Percentiles rank a stretch among this genome's conserved stretches.
phyloP scores from a whole-genome alignment of 768 basidiomycete species.

The Suillus cothurnatus region DNA sequence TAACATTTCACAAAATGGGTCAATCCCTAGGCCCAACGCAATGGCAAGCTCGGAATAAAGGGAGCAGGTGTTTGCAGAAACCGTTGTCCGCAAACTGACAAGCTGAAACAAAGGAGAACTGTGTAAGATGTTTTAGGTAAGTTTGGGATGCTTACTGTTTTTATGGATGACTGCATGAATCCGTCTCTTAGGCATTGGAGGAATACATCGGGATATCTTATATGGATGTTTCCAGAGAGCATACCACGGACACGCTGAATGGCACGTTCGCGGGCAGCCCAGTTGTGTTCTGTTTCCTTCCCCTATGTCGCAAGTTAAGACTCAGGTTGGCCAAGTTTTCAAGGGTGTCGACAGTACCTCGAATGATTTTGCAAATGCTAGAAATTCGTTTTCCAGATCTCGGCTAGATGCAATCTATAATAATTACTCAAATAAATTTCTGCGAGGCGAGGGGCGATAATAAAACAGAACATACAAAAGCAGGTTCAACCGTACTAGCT shows the following conservation, averaged over 20 bases:
- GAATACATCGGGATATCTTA: constrained; percentile 75
- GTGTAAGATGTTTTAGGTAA: not conserved
- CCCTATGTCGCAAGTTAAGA: constrained; percentile 52
- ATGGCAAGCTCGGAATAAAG: constrained; percentile 76
- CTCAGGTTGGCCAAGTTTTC: not conserved
- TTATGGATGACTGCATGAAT: constrained; percentile 81
- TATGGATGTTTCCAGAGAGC: constrained; percentile 83
- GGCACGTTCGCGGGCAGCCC: constrained; percentile 79
- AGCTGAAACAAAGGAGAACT: constrained; percentile 50
- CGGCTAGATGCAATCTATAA: constrained; percentile 76
- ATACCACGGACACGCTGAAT: constrained; percentile 83
- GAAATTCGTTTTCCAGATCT: constrained; percentile 88
- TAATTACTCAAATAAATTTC: constrained; percentile 8
- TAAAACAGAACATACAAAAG: constrained; percentile 57
- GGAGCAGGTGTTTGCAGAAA: constrained; percentile 74
- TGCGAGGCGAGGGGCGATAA: not conserved
- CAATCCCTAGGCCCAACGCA: constrained; percentile 66
- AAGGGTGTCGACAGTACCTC: constrained; percentile 51
- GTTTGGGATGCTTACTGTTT: constrained; percentile 61
- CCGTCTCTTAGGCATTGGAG: constrained; percentile 71
- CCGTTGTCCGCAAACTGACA: constrained; percentile 87
- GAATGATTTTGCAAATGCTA: constrained; percentile 75
- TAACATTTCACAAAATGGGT: constrained; percentile 78
- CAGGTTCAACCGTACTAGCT: constrained; percentile 53
- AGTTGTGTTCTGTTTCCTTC: constrained; percentile 97